phyloP scores from a whole-genome alignment of 495 filamentous ascomycete species.

The Neurospora sp. region DNA sequence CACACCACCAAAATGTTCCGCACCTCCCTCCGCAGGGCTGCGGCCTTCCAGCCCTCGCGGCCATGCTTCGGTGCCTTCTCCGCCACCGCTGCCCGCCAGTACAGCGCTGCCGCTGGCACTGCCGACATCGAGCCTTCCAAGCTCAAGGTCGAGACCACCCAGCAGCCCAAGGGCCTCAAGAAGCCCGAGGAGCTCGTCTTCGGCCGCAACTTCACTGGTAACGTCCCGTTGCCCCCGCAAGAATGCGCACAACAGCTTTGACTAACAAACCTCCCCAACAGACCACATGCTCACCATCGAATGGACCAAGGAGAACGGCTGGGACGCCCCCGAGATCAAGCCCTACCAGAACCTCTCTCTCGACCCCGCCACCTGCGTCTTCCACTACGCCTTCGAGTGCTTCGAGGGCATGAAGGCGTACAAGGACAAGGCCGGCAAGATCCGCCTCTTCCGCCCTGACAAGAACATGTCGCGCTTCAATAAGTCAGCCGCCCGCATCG shows the following conservation, averaged over 20 bases:
- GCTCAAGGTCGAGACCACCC: slow-evolving; percentile 63
- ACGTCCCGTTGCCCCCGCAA: not conserved
- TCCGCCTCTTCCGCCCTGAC: slow-evolving; percentile 87
- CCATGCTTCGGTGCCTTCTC: not conserved
- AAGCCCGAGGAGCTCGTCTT: slow-evolving; percentile 77
- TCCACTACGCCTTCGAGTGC: slow-evolving; percentile 95
- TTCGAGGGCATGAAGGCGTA: slow-evolving; percentile 99
- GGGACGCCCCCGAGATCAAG: slow-evolving; percentile 69
- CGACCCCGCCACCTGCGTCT: slow-evolving; percentile 92
- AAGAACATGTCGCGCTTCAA: slow-evolving; percentile 94
- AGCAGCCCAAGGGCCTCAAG: slow-evolving; percentile 60
- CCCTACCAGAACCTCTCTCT: slow-evolving; percentile 96
- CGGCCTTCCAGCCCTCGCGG: slow-evolving; percentile 17
- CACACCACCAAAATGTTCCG: slow-evolving; percentile 1
- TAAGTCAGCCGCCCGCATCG: slow-evolving; percentile 79
- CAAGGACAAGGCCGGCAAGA: slow-evolving; percentile 60
- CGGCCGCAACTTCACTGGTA: slow-evolving; percentile 80
- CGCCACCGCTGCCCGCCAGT: slow-evolving; percentile 30
- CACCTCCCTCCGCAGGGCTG: slow-evolving; percentile 8
- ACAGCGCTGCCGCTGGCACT: slow-evolving; percentile 50
- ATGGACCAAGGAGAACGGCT: slow-evolving; percentile 72
- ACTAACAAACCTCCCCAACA: slow-evolving; percentile 20
- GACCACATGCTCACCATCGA: slow-evolving; percentile 96
- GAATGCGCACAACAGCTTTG: not conserved
- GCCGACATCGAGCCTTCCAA: slow-evolving; percentile 65